Conservation (phyloP, 352 stramenopile species). For the Pythium myriotylum region DNA sequence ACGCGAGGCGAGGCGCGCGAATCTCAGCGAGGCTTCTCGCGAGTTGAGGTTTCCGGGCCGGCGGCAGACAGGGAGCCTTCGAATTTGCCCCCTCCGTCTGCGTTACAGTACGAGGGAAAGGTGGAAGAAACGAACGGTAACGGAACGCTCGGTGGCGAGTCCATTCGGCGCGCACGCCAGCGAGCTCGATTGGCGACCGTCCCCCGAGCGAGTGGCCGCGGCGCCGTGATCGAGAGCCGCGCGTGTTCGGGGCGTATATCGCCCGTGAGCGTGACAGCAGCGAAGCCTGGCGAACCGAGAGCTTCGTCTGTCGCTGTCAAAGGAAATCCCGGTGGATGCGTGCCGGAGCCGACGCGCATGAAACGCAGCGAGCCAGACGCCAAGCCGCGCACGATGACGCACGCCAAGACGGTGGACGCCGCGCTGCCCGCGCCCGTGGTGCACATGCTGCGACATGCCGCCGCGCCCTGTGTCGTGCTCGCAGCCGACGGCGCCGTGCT, state of each 20-base stretch:
- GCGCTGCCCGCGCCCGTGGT: conserved; percentile 33
- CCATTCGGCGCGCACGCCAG: neutral
- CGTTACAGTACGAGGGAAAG: no score
- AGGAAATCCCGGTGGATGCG: neutral
- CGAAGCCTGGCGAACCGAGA: no score
- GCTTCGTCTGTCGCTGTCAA: no score
- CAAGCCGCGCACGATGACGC: conserved; percentile 12
- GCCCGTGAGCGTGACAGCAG: no score
- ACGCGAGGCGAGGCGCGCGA: no score
- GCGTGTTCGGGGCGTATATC: no score
- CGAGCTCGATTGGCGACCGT: neutral
- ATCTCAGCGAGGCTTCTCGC: no score
- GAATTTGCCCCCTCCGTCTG: no score
- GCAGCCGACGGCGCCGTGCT: conserved; percentile 45
- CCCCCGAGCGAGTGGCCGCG: neutral
- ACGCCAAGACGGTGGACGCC: neutral
- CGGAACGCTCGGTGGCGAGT: neutral
- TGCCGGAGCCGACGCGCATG: neutral
- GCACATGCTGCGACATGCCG: conserved; percentile 54
- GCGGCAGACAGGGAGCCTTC: no score
- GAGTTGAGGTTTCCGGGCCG: no score
- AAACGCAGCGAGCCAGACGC: conserved; percentile 4
- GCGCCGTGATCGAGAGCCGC: neutral
- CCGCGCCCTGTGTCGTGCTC: conserved; percentile 52
- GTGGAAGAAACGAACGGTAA: no score